These are phyloP conservation scores for Pilaira anomala DNA, from an alignment of 192 early-diverging fungal species.

Conservation along the genomic window DNA sequence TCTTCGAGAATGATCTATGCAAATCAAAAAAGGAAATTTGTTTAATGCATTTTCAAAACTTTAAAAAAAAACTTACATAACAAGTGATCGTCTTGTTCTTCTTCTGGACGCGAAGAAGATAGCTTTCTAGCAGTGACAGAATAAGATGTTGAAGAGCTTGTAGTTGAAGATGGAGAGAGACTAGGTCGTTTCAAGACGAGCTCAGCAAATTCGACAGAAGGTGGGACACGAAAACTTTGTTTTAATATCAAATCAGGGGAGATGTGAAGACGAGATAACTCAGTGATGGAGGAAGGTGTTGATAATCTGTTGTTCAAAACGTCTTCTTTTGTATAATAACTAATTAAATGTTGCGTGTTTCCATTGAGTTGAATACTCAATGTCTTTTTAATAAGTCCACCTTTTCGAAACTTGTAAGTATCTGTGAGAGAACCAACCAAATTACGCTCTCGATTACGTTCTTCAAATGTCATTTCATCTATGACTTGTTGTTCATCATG, in stretches of 20 bases:
- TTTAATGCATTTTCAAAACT: too few relatives aligned
- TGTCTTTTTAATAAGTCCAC: constrained; percentile 75
- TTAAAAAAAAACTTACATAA: too few relatives aligned
- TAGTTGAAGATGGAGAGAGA: constrained; percentile 5
- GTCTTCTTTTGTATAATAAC: constrained; percentile 58
- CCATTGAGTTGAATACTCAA: constrained; percentile 69
- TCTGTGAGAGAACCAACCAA: constrained; percentile 54
- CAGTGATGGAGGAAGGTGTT: constrained; percentile 46
- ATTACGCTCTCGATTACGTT: constrained; percentile 41
- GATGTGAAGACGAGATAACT: constrained; percentile 46
- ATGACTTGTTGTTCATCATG: neutral
- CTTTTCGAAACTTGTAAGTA: constrained; percentile 52
- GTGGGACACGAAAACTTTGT: constrained; percentile 53
- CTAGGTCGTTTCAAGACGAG: neutral
- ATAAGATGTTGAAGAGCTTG: neutral
- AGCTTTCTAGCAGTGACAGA: neutral
- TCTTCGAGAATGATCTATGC: neutral
- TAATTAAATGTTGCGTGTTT: constrained; percentile 51
- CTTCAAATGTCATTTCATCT: neutral
- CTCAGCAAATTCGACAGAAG: constrained; percentile 5
- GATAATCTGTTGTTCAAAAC: constrained; percentile 45
- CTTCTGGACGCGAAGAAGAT: too few relatives aligned
- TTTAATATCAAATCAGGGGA: constrained; percentile 51
- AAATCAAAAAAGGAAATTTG: neutral
- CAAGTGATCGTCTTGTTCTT: too few relatives aligned